Conservation (phyloP, 2,329 filamentous ascomycete species). For the Mycosphaerella arachidis region DNA sequence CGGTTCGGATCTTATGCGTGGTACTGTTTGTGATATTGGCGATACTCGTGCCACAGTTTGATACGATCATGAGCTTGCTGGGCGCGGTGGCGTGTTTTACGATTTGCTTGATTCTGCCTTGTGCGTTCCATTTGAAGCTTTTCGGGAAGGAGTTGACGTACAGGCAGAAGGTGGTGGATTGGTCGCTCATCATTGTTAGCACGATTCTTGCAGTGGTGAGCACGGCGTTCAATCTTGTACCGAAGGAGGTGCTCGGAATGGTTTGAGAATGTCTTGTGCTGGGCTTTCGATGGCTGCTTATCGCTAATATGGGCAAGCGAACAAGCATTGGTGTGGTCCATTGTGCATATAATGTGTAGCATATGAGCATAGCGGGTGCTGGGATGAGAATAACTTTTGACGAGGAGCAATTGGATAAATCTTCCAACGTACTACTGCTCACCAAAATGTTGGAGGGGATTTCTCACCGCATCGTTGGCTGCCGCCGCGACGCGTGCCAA, state of each 20-base stretch:
- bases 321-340: background rate
- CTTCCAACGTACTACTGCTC: no score
- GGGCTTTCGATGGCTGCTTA: background rate
- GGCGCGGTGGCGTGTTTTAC: slow-evolving; percentile 87
- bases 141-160: slow-evolving; percentile 67
- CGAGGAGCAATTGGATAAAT: no score
- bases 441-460: background rate
- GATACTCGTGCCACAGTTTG: slow-evolving; percentile 70
- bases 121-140: slow-evolving; percentile 85
- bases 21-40: slow-evolving; percentile 72
- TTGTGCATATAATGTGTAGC: background rate
- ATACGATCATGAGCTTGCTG: slow-evolving; percentile 86
- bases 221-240: slow-evolving; percentile 84
- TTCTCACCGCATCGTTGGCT: background rate
- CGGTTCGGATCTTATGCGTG: slow-evolving; percentile 62
- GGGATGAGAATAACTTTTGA: background rate
- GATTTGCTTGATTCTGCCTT: slow-evolving; percentile 86
- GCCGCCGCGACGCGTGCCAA: background rate
- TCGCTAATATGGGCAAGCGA: background rate
- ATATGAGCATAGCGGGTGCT: background rate
- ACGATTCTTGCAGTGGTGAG: slow-evolving; percentile 67
- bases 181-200: slow-evolving; percentile 65
- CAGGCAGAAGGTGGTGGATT: slow-evolving; percentile 63
- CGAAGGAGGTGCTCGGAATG: slow-evolving; percentile 64
- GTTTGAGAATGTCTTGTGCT: background rate